These are phyloP conservation scores for Stagonosporopsis rhizophila DNA, from an alignment of 2,329 filamentous ascomycete species.

Conservation along the genomic window DNA sequence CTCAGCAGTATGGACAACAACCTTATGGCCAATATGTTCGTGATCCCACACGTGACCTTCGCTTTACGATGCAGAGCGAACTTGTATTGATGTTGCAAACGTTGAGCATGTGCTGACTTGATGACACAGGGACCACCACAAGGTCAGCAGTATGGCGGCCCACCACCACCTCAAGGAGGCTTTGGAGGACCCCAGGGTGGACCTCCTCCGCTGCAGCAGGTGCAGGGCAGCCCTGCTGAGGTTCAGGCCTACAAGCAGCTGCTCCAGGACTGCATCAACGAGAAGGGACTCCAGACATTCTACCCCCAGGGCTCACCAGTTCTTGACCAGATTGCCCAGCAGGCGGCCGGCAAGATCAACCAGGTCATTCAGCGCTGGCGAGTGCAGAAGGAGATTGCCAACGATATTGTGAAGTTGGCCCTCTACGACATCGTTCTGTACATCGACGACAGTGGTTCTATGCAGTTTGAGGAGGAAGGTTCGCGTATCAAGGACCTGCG, in stretches of 20 bases:
- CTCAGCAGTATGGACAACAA: slow-evolving; percentile 37
- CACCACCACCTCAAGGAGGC: slow-evolving; percentile 39
- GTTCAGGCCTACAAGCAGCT: slow-evolving; percentile 64
- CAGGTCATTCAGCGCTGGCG: slow-evolving; percentile 64
- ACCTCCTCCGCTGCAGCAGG: slow-evolving; percentile 44
- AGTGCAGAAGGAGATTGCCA: slow-evolving; percentile 66
- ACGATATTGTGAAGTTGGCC: slow-evolving; percentile 68
- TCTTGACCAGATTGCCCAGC: slow-evolving; percentile 59
- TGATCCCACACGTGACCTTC: slow-evolving; percentile 10
- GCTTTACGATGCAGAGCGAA: slow-evolving; percentile 28
- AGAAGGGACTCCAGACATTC: slow-evolving; percentile 66
- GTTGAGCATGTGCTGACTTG: slow-evolving; percentile 21
- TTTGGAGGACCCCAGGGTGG: slow-evolving; percentile 36
- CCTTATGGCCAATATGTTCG: slow-evolving; percentile 40
- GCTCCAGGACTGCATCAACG: slow-evolving; percentile 63
- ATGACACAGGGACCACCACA: slow-evolving; percentile 36
- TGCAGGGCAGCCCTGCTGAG: slow-evolving; percentile 58
- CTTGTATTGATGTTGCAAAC: not conserved
- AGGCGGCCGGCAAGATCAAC: slow-evolving; percentile 60
- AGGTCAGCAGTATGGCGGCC: slow-evolving; percentile 43
- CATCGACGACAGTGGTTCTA: slow-evolving; percentile 73
- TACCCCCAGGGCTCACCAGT: slow-evolving; percentile 63
- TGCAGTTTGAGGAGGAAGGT: slow-evolving; percentile 72
- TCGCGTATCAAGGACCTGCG: slow-evolving; percentile 71
- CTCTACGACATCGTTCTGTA: slow-evolving; percentile 69